Evolutionary conservation across 768 basidiomycete genomes (phyloP), one percentile per base, ranked within the genome.

Genomic region (Lactarius sanguifluus): DNA sequence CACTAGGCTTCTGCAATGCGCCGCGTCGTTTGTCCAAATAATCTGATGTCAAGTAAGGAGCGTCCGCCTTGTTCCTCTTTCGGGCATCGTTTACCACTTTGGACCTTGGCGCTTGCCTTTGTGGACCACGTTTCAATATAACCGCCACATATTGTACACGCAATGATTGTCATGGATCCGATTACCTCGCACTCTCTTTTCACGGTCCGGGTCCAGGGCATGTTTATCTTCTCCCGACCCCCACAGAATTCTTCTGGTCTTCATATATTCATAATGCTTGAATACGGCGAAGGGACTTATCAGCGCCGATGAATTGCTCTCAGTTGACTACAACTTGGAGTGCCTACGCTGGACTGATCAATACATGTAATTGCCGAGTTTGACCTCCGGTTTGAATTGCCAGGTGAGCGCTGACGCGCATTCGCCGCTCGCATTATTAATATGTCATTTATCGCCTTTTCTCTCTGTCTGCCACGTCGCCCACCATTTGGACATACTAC

Each of bases 121-220:
- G 38, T 40, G 38, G 15, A 47, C 16, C 18, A 30, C 52, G 23
- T 62, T 23, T 32, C 40, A n/a, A 18, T 3, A n/a, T 56, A 41
- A 45, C 40, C 32, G 54, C 41, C 56, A 47, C 43, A 18, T 25
- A 10, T 12, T 36, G 10, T 20, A 5, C 30, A 12, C 61, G 28
- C n/a, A 34, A 20, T 20, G 45, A 47, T 47, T 23, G 55, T 6
- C 32, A 63, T 34, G 16, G 41, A 45, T 16, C n/a, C 41, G 41
- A 25, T 16, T 15, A 25, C 28, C 25, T 50, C 45, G 18, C n/a
- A 64, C 43, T 12, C 36, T 23, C 20, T 32, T 32, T n/a, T 56
- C 47, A 25, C 57, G 34, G 57, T 16, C 43, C 63, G 63, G 58
- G 5, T 57, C n/a, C 57, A 28, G 12, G 13, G 45, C 32, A 16